phyloP scores from a whole-genome alignment of 2,329 filamentous ascomycete species.

The Diaporthe amygdali region DNA sequence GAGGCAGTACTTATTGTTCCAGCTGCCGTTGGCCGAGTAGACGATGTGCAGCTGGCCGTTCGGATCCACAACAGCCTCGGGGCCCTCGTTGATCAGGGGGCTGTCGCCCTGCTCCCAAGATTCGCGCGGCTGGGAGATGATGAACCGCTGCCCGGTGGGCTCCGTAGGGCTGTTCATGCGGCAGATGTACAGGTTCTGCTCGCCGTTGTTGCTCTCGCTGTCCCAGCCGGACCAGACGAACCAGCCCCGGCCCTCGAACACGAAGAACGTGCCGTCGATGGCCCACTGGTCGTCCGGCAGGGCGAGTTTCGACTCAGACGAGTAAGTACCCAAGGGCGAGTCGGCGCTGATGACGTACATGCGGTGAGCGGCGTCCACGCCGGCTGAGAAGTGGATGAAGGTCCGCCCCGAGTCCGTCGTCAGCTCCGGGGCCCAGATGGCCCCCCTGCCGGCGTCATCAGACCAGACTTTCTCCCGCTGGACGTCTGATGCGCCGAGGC shows the following conservation, averaged over 20 bases:
- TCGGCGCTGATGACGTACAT: constrained; percentile 32
- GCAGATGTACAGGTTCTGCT: constrained; percentile 32
- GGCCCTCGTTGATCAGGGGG: constrained; percentile 32
- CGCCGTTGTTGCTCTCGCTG: constrained; percentile 15
- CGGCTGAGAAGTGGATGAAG: constrained; percentile 32
- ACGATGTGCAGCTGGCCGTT: constrained; percentile 33
- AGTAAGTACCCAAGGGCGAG: constrained; percentile 27
- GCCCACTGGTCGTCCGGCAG: constrained; percentile 32
- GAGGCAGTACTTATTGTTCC: constrained; percentile 31
- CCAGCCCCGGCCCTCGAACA: constrained; percentile 28
- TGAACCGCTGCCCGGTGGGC: constrained; percentile 27
- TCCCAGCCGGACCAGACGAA: constrained; percentile 35
- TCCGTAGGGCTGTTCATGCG: constrained; percentile 29
- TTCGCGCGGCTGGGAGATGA: constrained; percentile 34
- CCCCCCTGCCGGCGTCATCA: constrained; percentile 22
- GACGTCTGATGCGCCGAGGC: background rate
- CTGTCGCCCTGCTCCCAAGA: constrained; percentile 29
- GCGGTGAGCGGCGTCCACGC: constrained; percentile 26
- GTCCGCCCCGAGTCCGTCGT: constrained; percentile 25
- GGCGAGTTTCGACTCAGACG: constrained; percentile 26
- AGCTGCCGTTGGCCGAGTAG: constrained; percentile 35
- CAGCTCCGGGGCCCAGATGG: constrained; percentile 31
- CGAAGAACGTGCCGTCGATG: constrained; percentile 31
- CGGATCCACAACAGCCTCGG: constrained; percentile 31
- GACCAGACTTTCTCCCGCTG: constrained; percentile 27